phyloP scores from a whole-genome alignment of 176 grass and related monocot species.

The Tillandsia fasciculata region DNA sequence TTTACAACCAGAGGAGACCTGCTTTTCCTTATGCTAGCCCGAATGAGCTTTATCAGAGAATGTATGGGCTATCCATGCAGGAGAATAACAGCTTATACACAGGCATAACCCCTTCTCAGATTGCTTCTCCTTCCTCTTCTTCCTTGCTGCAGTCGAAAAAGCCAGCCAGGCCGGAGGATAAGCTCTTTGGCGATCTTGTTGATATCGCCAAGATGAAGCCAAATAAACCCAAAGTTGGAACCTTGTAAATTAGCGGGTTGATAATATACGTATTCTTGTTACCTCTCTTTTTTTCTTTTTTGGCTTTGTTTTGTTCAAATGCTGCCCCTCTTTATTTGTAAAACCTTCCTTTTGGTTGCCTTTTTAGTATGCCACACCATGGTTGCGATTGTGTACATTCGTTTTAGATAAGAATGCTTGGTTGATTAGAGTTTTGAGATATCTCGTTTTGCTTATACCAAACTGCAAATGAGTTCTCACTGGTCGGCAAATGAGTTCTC shows the following conservation, averaged over 20 bases:
- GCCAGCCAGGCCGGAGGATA: conserved; percentile 51
- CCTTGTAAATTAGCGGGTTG: conserved; percentile 20
- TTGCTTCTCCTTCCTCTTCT: conserved; percentile 5
- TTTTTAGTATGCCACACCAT: conserved; percentile 17
- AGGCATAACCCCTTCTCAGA: conserved; percentile 11
- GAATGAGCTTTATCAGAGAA: conserved; percentile 61
- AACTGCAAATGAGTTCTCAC: no score
- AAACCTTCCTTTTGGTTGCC: conserved; percentile 9
- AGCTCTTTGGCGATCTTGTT: conserved; percentile 75
- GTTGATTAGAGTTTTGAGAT: conserved; percentile 22
- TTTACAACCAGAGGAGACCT: conserved; percentile 39
- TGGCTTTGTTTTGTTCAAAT: not conserved
- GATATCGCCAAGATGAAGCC: conserved; percentile 81
- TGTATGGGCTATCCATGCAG: conserved; percentile 54
- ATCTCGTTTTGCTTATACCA: not conserved
- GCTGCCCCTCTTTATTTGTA: no score
- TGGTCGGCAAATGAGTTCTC: no score
- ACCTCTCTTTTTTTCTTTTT: not conserved
- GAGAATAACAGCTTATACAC: conserved; percentile 21
- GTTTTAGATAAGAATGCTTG: conserved; percentile 14
- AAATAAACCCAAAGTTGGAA: conserved; percentile 49
- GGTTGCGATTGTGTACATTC: conserved; percentile 19
- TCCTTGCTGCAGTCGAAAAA: conserved; percentile 42
- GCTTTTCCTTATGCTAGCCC: conserved; percentile 41
- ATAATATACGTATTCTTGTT: conserved; percentile 15